Conservation (phyloP, 192 early-diverging fungal genomes). For the Obelidium mucronatum region DNA sequence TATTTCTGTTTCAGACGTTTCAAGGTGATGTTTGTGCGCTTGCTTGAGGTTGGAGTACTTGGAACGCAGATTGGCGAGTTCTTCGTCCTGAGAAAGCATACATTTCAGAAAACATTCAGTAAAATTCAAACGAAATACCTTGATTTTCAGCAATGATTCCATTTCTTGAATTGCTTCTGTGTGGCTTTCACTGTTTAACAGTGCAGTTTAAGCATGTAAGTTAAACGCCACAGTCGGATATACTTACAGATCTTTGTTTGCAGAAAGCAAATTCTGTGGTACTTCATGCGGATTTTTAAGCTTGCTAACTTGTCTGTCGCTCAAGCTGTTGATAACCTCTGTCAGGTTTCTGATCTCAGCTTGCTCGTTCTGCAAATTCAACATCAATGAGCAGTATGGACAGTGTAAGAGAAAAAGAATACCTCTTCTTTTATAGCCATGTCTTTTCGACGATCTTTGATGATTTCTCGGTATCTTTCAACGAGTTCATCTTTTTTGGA, state of each 20-base stretch:
- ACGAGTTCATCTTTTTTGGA: slow-evolving; percentile 48
- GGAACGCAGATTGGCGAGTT: slow-evolving; percentile 1
- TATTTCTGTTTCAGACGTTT: slow-evolving; percentile 16
- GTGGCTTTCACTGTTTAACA: slow-evolving; percentile 14
- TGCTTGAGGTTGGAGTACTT: slow-evolving; percentile 12
- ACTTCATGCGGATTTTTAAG: slow-evolving; percentile 35
- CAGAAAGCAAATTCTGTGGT: slow-evolving; percentile 7
- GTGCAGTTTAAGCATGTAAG: too few relatives aligned
- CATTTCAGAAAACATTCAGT: not conserved
- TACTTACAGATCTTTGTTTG: slow-evolving; percentile 18
- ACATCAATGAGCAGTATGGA: not conserved
- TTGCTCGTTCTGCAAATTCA: slow-evolving; percentile 29
- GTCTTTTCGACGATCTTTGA: slow-evolving; percentile 43
- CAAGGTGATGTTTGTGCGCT: not conserved
- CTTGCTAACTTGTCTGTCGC: slow-evolving; percentile 37
- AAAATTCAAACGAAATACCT: not conserved
- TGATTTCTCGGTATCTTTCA: slow-evolving; percentile 55
- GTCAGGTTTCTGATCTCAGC: slow-evolving; percentile 15
- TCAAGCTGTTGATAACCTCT: slow-evolving; percentile 37
- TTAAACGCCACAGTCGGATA: too few relatives aligned
- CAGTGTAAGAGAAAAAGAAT: not conserved
- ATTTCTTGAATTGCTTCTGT: not conserved
- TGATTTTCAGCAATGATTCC: slow-evolving; percentile 9
- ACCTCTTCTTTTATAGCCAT: slow-evolving; percentile 35
- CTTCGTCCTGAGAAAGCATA: slow-evolving; percentile 10